Evolutionary conservation across 1,284 basidiomycete genomes (phyloP).

Genomic region (Papiliotrema laurentii): DNA sequence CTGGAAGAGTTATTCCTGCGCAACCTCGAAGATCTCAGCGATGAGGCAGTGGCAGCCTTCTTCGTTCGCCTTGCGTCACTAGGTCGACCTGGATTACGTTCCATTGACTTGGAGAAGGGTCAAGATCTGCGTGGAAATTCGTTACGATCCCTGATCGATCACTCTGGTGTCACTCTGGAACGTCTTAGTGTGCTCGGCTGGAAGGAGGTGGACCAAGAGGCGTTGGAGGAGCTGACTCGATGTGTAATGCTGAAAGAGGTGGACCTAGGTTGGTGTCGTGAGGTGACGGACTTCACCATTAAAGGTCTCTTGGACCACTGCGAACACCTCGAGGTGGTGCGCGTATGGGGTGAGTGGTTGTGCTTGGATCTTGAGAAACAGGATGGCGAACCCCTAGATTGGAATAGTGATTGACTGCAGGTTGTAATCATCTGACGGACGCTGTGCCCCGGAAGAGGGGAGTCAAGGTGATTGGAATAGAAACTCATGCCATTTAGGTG

Average conservation of each 20-base stretch:
- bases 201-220: constrained; percentile 59
- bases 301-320: constrained; percentile 62
- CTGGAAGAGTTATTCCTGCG: constrained; percentile 61
- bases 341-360: constrained; percentile 46
- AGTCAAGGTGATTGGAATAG: constrained; percentile 47
- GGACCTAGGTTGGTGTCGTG: constrained; percentile 83
- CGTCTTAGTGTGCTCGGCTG: constrained; percentile 72
- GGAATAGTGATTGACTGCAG: constrained; percentile 15
- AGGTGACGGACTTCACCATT: constrained; percentile 76
- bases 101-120: constrained; percentile 60
- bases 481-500: constrained; percentile 34
- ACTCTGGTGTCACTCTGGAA: constrained; percentile 63
- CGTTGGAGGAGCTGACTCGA: constrained; percentile 54
- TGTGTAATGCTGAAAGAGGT: constrained; percentile 58
- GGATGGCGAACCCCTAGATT: background rate
- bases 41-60: constrained; percentile 63
- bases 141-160: constrained; percentile 62
- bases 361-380: background rate
- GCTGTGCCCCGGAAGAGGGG: constrained; percentile 46
- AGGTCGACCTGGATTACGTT: constrained; percentile 46
- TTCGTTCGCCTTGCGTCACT: constrained; percentile 53
- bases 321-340: constrained; percentile 27
- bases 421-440: constrained; percentile 46
- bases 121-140: constrained; percentile 57
- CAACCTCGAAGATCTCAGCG: constrained; percentile 61